A percentile compares a stretch with the other conserved stretches of the same genome.
These are phyloP conservation scores for Agroathelia rolfsii DNA, from an alignment of 1,284 basidiomycete species.

Conservation along the genomic window DNA sequence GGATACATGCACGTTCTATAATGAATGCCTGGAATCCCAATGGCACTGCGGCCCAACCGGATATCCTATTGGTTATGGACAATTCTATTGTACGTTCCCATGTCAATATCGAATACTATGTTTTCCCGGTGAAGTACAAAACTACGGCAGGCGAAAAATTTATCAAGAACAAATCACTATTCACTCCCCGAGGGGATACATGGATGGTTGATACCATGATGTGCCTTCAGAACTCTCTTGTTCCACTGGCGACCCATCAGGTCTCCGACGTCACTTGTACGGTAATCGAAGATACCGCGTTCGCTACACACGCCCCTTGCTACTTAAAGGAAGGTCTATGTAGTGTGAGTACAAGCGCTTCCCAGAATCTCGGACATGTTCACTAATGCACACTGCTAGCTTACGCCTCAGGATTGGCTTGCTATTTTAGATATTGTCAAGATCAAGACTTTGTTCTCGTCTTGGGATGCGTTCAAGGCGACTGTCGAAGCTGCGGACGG, in stretches of 20 bases:
- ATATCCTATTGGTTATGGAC: constrained; percentile 32
- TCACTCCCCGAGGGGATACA: constrained; percentile 24
- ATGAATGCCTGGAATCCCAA: constrained; percentile 30
- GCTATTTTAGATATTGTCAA: constrained; percentile 28
- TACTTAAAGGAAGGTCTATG: constrained; percentile 31
- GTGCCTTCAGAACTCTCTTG: constrained; percentile 31
- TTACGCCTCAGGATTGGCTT: constrained; percentile 25
- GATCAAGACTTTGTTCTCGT: constrained; percentile 21
- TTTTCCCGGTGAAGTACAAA: no score
- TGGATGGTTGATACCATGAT: constrained; percentile 38
- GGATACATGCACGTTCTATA: constrained; percentile 33
- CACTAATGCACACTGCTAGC: no score
- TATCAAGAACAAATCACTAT: constrained; percentile 15
- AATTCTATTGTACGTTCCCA: no score
- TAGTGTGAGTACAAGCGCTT: no score
- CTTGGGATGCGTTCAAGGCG: constrained; percentile 22
- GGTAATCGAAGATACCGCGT: constrained; percentile 25
- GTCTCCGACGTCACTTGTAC: constrained; percentile 21
- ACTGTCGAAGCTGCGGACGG: constrained; percentile 18
- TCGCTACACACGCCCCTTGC: constrained; percentile 30
- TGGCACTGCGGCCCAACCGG: constrained; percentile 32
- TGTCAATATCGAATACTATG: no score
- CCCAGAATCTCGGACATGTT: no score
- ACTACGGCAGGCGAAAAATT: constrained; percentile 30
- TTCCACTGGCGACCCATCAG: constrained; percentile 25